These are phyloP conservation scores for Tuber microsphaerosporum DNA, from an alignment of 495 filamentous ascomycete genomes.

Conservation along the genomic window DNA sequence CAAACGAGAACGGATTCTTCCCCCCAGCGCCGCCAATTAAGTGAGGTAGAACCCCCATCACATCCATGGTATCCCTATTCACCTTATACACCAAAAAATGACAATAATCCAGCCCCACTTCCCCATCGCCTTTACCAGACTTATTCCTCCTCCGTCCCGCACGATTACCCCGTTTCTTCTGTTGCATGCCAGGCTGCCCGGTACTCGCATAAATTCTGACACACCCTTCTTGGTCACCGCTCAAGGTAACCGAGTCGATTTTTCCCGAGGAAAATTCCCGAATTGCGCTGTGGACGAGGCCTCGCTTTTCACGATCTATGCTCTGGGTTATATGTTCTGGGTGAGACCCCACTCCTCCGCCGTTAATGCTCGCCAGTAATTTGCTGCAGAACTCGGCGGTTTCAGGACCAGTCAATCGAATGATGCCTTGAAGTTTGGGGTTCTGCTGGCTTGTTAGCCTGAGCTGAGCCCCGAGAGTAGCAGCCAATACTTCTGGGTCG, in stretches of 20 bases:
- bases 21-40: slow-evolving; percentile 53
- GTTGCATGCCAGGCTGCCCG: not conserved
- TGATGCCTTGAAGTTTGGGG: not conserved
- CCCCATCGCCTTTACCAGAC: slow-evolving; percentile 46
- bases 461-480: not conserved
- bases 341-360: not conserved
- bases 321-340: not conserved
- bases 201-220: slow-evolving; percentile 45
- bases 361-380: not conserved
- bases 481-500: not conserved
- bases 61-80: slow-evolving; percentile 97
- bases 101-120: slow-evolving; percentile 65
- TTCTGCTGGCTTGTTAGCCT: not conserved
- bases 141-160: slow-evolving; percentile 32
- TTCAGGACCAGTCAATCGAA: not conserved
- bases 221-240: slow-evolving; percentile 48
- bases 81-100: slow-evolving; percentile 97
- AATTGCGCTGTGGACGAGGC: slow-evolving; percentile 48
- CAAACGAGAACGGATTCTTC: slow-evolving; percentile 67
- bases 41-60: slow-evolving; percentile 62
- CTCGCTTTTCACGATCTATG: not conserved
- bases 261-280: slow-evolving; percentile 62
- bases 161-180: slow-evolving; percentile 32
- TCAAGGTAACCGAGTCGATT: slow-evolving; percentile 55
- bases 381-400: not conserved